Base-by-base conservation (phyloP, 805 yeast species). In the Candida xiaguanensis region DNA sequence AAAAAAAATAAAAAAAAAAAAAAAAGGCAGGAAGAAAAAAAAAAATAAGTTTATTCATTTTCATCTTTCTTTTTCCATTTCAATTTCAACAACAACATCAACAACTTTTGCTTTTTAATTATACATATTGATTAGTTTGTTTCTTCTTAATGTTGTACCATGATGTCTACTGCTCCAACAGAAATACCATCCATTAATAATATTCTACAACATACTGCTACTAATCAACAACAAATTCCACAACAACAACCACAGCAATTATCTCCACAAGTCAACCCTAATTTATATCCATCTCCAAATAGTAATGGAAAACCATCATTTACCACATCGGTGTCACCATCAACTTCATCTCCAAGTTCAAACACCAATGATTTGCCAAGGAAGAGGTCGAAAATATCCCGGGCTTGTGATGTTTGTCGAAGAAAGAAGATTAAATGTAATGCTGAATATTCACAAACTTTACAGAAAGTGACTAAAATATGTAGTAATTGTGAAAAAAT, bases 401-500 rank as follows among this genome's bases (percentile, higher is more conserved):
- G 95, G 38, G 93, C 91, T 2, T 85, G 95, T 55, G 95, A 85
- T 55, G 80, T 82, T 39, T 85, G 93, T 56, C 70, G 93, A 26
- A 69, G 84, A 33, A 82, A 83, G 57, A 85, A 85, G 54, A 72
- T 84, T 16, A 70, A 77, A 39, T 85, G 95, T 61, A 80, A 84
- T 55, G 87, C 85, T 16, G 71, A 71, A 18, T 70, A 73, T 41
- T 67, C 67, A 37, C 34, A 60, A 8, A 59, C 68, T 4, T 66
- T 74, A 14, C 74, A 63, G 48, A 61, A 64, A 8, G 72, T 79
- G n/a, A 62, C 72, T 26, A 71, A 70, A 43, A 56, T 69, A 1
- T 85, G 95, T 56, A 61, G 80, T 11, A 80, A 76, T 46, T 85
- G 95, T 57, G 53, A 61, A 12, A 79, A 77, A 52, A 77, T 70